phyloP scores from a whole-genome alignment of 345 rosid genomes.

The Nephelium lappaceum region DNA sequence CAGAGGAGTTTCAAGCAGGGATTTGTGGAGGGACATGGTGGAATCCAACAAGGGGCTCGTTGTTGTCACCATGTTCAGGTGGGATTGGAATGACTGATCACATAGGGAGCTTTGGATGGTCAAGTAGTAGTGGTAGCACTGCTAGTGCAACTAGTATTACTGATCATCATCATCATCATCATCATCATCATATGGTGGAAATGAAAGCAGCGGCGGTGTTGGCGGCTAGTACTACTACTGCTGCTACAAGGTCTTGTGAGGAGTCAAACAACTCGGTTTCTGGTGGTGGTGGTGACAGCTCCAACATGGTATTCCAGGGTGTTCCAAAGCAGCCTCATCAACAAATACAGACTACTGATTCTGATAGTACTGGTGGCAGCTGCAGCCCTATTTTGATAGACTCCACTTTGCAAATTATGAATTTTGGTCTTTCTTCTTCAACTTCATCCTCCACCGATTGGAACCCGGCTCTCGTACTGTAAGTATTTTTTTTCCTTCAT shows the following conservation, averaged over 20 bases:
- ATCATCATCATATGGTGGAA: constrained; percentile 30
- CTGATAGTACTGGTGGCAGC: constrained; percentile 32
- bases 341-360: constrained; percentile 24
- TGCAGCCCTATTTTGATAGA: constrained; percentile 42
- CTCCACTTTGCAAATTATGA: constrained; percentile 49
- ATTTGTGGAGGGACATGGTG: constrained; percentile 69
- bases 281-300: constrained; percentile 9
- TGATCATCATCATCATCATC: neutral
- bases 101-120: constrained; percentile 37
- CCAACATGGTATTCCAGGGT: constrained; percentile 30
- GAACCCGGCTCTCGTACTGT: constrained; percentile 51
- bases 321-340: constrained; percentile 17
- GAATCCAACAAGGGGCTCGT: constrained; percentile 45
- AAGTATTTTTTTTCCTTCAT: constrained; percentile 27
- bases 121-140: neutral
- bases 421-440: constrained; percentile 39
- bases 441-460: constrained; percentile 38
- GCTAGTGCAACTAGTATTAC: too few species aligned
- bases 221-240: neutral
- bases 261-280: constrained; percentile 29
- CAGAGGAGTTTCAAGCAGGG: constrained; percentile 66
- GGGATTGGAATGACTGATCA: constrained; percentile 25
- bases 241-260: constrained; percentile 29
- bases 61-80: constrained; percentile 43
- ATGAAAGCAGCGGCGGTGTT: constrained; percentile 21